Evolutionary conservation across 352 stramenopile genomes (phyloP).

Genomic region (Phytophthora fragariae): DNA sequence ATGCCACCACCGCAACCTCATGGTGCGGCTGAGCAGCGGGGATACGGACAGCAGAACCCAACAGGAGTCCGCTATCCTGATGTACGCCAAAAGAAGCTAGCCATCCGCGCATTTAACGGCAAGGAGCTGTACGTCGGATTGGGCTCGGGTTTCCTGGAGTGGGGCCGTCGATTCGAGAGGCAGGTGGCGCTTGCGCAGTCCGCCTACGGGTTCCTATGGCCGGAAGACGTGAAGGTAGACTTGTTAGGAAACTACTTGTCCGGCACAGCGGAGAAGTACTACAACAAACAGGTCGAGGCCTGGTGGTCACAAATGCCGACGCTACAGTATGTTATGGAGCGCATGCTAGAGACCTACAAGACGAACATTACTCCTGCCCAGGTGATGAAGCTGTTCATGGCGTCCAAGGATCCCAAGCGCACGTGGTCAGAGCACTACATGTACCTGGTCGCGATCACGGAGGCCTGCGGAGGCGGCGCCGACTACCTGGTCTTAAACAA

Average conservation of each 20-base stretch:
- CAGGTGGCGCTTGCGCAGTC: background rate
- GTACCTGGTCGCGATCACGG: constrained; percentile 7
- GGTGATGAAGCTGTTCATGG: constrained; percentile 2
- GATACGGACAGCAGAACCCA: too few relatives aligned
- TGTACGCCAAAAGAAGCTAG: too few relatives aligned
- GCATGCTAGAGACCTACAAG: constrained; percentile 5
- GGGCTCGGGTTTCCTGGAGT: background rate
- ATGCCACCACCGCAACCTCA: too few relatives aligned
- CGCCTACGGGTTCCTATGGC: too few relatives aligned
- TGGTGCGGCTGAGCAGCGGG: too few relatives aligned
- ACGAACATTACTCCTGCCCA: constrained; percentile 8
- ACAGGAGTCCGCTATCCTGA: too few relatives aligned
- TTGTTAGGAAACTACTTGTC: too few relatives aligned
- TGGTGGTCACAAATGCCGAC: constrained; percentile 3
- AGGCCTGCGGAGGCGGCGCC: background rate
- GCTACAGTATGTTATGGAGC: constrained; percentile 12
- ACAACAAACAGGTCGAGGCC: background rate
- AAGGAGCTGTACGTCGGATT: too few relatives aligned
- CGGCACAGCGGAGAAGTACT: too few relatives aligned
- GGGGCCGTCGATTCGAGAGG: background rate
- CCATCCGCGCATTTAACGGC: too few relatives aligned
- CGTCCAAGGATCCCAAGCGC: background rate
- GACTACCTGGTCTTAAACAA: constrained; percentile 29
- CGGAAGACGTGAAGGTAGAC: too few relatives aligned
- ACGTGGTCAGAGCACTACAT: constrained; percentile 11